A percentile compares a stretch with the other conserved stretches of the same genome.
phyloP scores from a whole-genome alignment of 2,329 filamentous ascomycete species.

The Paraconiothyrium sp. region DNA sequence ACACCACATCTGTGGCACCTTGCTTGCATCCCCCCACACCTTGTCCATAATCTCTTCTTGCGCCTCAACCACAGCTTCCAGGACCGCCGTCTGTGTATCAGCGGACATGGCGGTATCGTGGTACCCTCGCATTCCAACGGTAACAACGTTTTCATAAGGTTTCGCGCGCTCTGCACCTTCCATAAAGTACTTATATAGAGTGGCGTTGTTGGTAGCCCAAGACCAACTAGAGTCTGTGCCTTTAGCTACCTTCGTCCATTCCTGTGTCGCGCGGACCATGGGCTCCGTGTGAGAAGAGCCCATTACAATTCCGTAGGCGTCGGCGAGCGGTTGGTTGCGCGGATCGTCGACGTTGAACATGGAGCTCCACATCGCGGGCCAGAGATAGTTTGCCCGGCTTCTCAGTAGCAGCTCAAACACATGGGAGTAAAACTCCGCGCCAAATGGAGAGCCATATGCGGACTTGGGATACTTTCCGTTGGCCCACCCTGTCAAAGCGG shows the following conservation, averaged over 20 bases:
- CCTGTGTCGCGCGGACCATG: conserved; percentile 68
- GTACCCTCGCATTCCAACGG: conserved; percentile 73
- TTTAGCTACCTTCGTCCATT: conserved; percentile 59
- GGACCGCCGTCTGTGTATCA: conserved; percentile 65
- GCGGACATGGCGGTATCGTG: conserved; percentile 71
- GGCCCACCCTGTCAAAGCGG: conserved; percentile 73
- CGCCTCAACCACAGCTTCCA: conserved; percentile 68
- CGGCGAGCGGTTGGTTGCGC: conserved; percentile 72
- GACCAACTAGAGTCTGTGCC: conserved; percentile 67
- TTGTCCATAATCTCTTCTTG: conserved; percentile 68
- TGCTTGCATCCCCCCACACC: conserved; percentile 62
- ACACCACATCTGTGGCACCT: conserved; percentile 75
- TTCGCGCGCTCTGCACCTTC: conserved; percentile 73
- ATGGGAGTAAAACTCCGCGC: conserved; percentile 71
- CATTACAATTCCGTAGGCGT: conserved; percentile 78
- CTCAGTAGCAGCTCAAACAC: conserved; percentile 77
- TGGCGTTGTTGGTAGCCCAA: conserved; percentile 74
- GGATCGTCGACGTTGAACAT: conserved; percentile 79
- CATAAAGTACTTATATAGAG: conserved; percentile 73
- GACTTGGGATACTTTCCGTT: conserved; percentile 62
- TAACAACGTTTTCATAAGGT: conserved; percentile 73
- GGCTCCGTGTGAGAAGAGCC: conserved; percentile 79
- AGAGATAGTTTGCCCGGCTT: conserved; percentile 77
- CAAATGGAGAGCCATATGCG: conserved; percentile 56
- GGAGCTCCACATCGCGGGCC: conserved; percentile 75